A percentile compares a stretch with the other conserved stretches of the same genome.
Conservation (phyloP, 352 stramenopile species). For the Sclerospora graminicola region DNA sequence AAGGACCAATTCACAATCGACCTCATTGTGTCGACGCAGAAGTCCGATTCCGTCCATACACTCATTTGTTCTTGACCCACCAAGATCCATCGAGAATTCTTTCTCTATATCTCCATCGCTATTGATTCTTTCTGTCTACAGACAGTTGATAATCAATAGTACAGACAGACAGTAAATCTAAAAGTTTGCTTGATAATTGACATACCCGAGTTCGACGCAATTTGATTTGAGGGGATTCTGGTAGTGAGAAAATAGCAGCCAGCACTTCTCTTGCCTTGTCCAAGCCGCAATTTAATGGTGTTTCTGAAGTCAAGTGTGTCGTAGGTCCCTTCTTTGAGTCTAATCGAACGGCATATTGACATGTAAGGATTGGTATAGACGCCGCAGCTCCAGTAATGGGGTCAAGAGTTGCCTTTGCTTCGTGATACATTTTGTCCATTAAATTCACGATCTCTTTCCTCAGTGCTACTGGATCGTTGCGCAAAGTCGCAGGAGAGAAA, state of each 20-base stretch:
- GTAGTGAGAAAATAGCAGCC: conserved; percentile 10
- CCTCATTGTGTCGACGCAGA: conserved; percentile 10
- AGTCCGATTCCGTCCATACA: conserved; percentile 16
- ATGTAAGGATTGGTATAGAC: conserved; percentile 12
- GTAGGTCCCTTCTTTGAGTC: conserved; percentile 12
- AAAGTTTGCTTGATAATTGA: background rate
- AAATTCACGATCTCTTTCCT: conserved; percentile 13
- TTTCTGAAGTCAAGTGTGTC: conserved; percentile 17
- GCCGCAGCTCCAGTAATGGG: conserved; percentile 11
- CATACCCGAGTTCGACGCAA: conserved; percentile 13
- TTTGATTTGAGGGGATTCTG: conserved; percentile 7
- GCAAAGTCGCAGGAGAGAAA: background rate
- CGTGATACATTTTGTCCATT: conserved; percentile 20
- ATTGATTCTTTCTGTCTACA: conserved; percentile 9
- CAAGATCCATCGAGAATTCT: conserved; percentile 14
- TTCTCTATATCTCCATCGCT: conserved; percentile 13
- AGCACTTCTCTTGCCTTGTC: conserved; percentile 10
- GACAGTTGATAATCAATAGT: too few species aligned
- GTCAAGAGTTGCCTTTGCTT: conserved; percentile 18
- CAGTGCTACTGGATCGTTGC: conserved; percentile 6
- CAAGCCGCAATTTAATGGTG: conserved; percentile 17
- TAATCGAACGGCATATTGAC: conserved; percentile 13
- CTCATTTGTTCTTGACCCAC: conserved; percentile 11
- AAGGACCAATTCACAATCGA: conserved; percentile 16
- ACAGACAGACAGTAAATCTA: background rate